Evolutionary conservation across 2,329 filamentous ascomycete species (phyloP).

Genomic region (Fusarium sarcochroum): DNA sequence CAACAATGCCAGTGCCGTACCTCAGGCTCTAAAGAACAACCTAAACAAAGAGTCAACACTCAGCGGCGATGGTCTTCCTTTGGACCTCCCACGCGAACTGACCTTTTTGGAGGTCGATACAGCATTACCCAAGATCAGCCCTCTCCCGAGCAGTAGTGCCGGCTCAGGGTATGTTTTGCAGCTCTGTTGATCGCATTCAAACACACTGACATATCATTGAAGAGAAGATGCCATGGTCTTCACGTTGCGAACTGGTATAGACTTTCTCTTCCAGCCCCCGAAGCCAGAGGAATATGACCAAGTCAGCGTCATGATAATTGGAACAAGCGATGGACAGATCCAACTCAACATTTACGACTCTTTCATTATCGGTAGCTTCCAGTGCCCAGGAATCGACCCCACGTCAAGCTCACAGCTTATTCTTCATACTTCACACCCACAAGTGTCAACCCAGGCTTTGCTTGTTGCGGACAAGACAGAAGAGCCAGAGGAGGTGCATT

Average conservation of each 20-base stretch:
- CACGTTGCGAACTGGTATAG: conserved; percentile 77
- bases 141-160: conserved; percentile 72
- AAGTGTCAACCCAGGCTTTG: conserved; percentile 82
- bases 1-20: conserved; percentile 38
- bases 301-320: conserved; percentile 85
- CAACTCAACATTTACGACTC: conserved; percentile 89
- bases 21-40: conserved; percentile 30
- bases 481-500: conserved; percentile 56
- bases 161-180: conserved; percentile 67
- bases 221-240: conserved; percentile 73
- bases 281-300: conserved; percentile 76
- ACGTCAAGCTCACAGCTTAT: conserved; percentile 55
- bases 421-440: conserved; percentile 79
- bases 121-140: conserved; percentile 82
- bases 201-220: conserved; percentile 23
- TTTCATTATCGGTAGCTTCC: conserved; percentile 80
- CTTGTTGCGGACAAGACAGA: conserved; percentile 63
- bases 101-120: conserved; percentile 82
- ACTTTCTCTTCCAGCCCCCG: conserved; percentile 76
- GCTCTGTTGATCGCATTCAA: not conserved
- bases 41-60: conserved; percentile 20
- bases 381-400: conserved; percentile 58
- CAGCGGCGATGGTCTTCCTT: conserved; percentile 33
- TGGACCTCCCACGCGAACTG: conserved; percentile 79
- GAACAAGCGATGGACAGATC: conserved; percentile 77